phyloP scores from a whole-genome alignment of 306 rosid species.

The Rosa rugosa region DNA sequence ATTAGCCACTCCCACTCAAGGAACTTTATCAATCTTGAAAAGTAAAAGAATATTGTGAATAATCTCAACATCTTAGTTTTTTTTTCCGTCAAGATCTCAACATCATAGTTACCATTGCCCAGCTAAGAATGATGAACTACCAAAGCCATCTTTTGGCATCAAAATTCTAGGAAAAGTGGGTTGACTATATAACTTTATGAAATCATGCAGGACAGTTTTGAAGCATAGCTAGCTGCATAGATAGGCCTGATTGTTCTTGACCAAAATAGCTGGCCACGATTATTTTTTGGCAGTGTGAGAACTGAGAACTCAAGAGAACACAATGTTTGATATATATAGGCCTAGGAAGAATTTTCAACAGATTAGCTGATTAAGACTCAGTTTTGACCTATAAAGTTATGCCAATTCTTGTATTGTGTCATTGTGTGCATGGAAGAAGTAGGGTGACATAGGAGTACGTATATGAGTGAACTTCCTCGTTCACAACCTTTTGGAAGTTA shows the following conservation, averaged over 20 bases:
- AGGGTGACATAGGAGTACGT: too few species aligned
- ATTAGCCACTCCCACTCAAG: constrained; percentile 13
- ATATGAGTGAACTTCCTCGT: too few species aligned
- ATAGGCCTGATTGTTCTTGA: background rate
- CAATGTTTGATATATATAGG: background rate
- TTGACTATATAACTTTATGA: background rate
- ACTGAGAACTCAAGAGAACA: background rate
- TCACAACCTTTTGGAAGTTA: too few species aligned
- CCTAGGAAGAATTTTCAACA: background rate
- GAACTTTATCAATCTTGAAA: background rate
- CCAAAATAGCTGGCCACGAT: background rate
- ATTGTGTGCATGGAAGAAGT: background rate
- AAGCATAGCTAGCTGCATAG: background rate
- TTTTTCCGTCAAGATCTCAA: too few species aligned
- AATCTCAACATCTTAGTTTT: background rate
- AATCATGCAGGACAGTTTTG: background rate
- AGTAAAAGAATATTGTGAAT: background rate
- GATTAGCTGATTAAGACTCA: background rate
- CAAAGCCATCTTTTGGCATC: background rate
- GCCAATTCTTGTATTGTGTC: too few species aligned
- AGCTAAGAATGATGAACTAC: background rate
- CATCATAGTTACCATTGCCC: background rate
- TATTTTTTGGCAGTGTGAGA: constrained; percentile 1
- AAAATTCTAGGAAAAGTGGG: background rate
- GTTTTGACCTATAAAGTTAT: background rate